Evolutionary conservation across 2,329 filamentous ascomycete species (phyloP).

Genomic region (Trichoderma sp.): DNA sequence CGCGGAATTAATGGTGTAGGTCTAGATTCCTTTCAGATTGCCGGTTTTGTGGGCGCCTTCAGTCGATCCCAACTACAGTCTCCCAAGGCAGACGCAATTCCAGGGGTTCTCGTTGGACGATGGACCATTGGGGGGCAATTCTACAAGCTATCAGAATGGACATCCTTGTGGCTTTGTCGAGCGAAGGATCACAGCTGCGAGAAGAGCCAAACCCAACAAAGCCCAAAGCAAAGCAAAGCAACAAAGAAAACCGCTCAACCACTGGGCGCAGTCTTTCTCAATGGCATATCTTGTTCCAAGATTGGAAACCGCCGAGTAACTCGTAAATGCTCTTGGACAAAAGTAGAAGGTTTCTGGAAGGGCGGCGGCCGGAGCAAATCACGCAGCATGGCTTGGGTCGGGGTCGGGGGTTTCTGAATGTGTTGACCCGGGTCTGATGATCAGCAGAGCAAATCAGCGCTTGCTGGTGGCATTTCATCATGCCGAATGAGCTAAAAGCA

Average conservation of each 20-base stretch:
- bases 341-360: constrained; percentile 16
- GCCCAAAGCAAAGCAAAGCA: not conserved
- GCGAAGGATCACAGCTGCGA: not conserved
- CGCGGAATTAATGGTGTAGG: not conserved
- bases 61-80: not conserved
- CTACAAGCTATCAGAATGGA: not conserved
- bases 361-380: constrained; percentile 16
- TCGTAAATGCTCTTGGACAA: not conserved
- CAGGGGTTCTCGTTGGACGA: not conserved
- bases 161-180: not conserved
- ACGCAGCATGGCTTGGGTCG: not conserved
- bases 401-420: constrained; percentile 12
- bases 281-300: not conserved
- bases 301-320: not conserved
- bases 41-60: not conserved
- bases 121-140: not conserved
- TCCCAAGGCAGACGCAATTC: not conserved
- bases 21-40: not conserved
- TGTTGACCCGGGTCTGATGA: constrained; percentile 10
- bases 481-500: not conserved
- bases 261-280: not conserved
- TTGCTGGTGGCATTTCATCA: not conserved
- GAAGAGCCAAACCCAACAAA: not conserved
- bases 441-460: constrained; percentile 11
- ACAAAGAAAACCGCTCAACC: not conserved